Evolutionary conservation across 148 eudicot species (phyloP), one percentile per base, ranked within the genome.

Genomic region (Dysphania ambrosioides): DNA sequence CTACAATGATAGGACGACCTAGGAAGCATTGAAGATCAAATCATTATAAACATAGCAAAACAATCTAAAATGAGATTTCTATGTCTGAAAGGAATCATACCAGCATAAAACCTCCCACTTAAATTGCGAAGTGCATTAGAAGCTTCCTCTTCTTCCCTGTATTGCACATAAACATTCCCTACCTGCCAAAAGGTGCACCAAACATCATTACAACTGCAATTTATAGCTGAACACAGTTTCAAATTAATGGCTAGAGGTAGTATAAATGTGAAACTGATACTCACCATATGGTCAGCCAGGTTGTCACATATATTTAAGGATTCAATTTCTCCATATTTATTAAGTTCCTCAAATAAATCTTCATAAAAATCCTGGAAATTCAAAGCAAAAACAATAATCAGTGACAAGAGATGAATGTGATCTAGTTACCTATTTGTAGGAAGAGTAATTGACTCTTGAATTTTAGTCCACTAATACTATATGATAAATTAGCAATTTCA

Each of bases 241-340:
- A 36, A 11, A 13, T 7, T 21, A 40, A 60, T 24, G 41, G 21
- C 16, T 29, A 57, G 13, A 32, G 4, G 44, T 19, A 76, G 29
- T 34, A n/a, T n/a, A n/a, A n/a, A n/a, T n/a, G n/a, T n/a, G n/a
- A n/a, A n/a, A n/a, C n/a, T n/a, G n/a, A n/a, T n/a, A n/a, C n/a
- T n/a, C n/a, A 92, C 97, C 98, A 94, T 94, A 80, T 91, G 98
- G 75, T 94, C 98, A 68, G 97, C 96, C 75, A 94, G 79, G 75
- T 93, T 91, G 86, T 94, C 98, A 83, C 98, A 94, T 26, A 91
- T 80, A 73, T 94, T 94, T n/a, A 91, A 79, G 75, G 93, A 89
- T 83, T 91, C 98, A 60, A 94, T 87, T 71, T 93, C 95, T 55
- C 98, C 98, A 82, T 91, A 88, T 81, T 91, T 94, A 85, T 67